phyloP scores from a whole-genome alignment of 2,329 filamentous ascomycete genomes.

The Cladosporium sp. region DNA sequence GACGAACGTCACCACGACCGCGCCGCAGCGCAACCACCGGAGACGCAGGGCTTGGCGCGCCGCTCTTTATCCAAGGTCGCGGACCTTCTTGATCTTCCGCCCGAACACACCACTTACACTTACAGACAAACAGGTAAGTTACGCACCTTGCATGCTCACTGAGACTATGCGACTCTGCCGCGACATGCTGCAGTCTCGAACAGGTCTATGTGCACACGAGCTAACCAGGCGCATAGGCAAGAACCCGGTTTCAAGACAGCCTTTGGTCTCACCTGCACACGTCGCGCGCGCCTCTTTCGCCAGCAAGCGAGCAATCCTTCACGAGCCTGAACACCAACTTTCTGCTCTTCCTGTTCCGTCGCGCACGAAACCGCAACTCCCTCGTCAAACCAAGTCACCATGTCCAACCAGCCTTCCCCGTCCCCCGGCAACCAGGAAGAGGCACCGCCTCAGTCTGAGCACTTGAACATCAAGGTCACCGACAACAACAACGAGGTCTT shows the following conservation, averaged over 20 bases:
- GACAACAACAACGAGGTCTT: constrained; percentile 99
- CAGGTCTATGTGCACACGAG: not conserved
- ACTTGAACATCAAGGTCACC: constrained; percentile 98
- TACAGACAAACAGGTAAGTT: not conserved
- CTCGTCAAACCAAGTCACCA: constrained; percentile 32
- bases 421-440: constrained; percentile 33
- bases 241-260: not conserved
- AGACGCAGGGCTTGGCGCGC: not conserved
- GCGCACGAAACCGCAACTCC: not conserved
- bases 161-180: not conserved
- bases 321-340: not conserved
- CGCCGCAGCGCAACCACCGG: too few species aligned
- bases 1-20: too few species aligned
- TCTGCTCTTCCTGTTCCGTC: not conserved
- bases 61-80: not conserved
- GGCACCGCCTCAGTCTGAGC: constrained; percentile 56
- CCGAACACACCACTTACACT: not conserved
- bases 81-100: not conserved
- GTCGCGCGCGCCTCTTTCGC: not conserved
- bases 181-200: not conserved
- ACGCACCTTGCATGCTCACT: not conserved
- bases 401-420: constrained; percentile 38
- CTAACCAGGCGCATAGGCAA: not conserved
- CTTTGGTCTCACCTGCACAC: not conserved
- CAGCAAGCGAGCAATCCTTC: not conserved